phyloP scores from a whole-genome alignment of 495 filamentous ascomycete species.

The Talaromyces borbonicus region DNA sequence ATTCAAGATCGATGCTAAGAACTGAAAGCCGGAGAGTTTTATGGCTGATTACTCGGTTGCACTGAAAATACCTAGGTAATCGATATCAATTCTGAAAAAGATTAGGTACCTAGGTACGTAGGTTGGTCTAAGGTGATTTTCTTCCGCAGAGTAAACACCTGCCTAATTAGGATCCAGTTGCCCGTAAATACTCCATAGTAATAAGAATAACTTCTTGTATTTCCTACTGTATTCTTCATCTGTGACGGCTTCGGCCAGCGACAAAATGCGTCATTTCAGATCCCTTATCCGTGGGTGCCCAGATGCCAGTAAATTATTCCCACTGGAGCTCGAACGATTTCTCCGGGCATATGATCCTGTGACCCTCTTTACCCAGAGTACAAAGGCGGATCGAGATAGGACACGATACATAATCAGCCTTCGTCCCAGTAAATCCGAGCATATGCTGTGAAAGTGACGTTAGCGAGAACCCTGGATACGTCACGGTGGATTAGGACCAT shows the following conservation, averaged over 20 bases:
- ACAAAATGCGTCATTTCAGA: constrained; percentile 17
- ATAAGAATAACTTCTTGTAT: no score
- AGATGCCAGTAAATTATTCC: constrained; percentile 19
- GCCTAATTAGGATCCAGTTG: no score
- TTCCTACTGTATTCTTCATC: constrained; percentile 13
- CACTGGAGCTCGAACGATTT: constrained; percentile 15
- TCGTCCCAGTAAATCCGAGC: constrained; percentile 20
- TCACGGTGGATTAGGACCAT: constrained; percentile 12
- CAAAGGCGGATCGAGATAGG: constrained; percentile 14
- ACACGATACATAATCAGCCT: constrained; percentile 15
- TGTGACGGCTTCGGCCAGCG: constrained; percentile 12
- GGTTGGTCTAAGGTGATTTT: no score
- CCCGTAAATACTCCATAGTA: no score
- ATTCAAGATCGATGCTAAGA: no score
- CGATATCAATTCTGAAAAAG: no score
- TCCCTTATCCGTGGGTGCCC: constrained; percentile 16
- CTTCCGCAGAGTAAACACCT: no score
- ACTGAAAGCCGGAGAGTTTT: no score
- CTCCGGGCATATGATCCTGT: constrained; percentile 12
- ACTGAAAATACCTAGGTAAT: no score
- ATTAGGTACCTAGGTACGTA: no score
- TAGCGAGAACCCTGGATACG: constrained; percentile 5
- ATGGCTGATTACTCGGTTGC: no score
- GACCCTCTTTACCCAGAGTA: constrained; percentile 11
- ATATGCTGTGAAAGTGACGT: constrained; percentile 18